phyloP scores from a whole-genome alignment of 2,329 filamentous ascomycete genomes.

The Colletotrichum orchidophilum region DNA sequence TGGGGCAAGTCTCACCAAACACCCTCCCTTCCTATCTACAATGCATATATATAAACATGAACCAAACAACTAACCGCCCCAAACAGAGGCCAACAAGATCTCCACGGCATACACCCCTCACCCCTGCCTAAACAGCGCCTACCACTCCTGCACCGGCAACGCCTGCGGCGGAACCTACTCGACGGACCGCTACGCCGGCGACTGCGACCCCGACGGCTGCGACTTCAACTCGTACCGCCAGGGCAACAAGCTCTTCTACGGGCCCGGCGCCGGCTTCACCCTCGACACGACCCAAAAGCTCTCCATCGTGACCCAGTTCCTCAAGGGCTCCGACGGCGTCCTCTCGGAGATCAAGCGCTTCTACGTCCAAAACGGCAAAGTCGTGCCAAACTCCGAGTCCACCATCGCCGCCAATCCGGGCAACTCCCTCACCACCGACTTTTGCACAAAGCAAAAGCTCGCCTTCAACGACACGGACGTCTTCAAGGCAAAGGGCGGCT shows the following conservation, averaged over 20 bases:
- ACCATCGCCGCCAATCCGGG: slow-evolving; percentile 49
- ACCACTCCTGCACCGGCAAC: slow-evolving; percentile 60
- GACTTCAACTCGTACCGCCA: slow-evolving; percentile 77
- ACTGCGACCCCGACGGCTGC: slow-evolving; percentile 75
- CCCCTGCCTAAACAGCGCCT: slow-evolving; percentile 62
- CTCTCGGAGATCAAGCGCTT: slow-evolving; percentile 71
- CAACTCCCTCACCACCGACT: slow-evolving; percentile 64
- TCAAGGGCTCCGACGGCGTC: slow-evolving; percentile 54
- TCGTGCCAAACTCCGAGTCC: slow-evolving; percentile 63
- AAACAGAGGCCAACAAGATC: slow-evolving; percentile 73
- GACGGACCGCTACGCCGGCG: slow-evolving; percentile 64
- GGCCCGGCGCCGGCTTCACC: slow-evolving; percentile 58
- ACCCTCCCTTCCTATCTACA: not conserved
- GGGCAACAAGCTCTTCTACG: slow-evolving; percentile 72
- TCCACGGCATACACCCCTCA: slow-evolving; percentile 73
- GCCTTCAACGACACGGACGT: slow-evolving; percentile 63
- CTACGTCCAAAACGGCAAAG: slow-evolving; percentile 70
- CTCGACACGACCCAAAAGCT: slow-evolving; percentile 68
- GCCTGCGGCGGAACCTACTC: slow-evolving; percentile 63
- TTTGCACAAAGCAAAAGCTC: slow-evolving; percentile 67
- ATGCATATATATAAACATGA: slow-evolving; percentile 29
- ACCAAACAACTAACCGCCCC: not conserved
- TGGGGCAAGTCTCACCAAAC: slow-evolving; percentile 46
- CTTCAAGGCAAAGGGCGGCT: slow-evolving; percentile 66
- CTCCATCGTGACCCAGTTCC: slow-evolving; percentile 75